Evolutionary conservation across 495 filamentous ascomycete species (phyloP).

Genomic region (Penicillium cataractarum): DNA sequence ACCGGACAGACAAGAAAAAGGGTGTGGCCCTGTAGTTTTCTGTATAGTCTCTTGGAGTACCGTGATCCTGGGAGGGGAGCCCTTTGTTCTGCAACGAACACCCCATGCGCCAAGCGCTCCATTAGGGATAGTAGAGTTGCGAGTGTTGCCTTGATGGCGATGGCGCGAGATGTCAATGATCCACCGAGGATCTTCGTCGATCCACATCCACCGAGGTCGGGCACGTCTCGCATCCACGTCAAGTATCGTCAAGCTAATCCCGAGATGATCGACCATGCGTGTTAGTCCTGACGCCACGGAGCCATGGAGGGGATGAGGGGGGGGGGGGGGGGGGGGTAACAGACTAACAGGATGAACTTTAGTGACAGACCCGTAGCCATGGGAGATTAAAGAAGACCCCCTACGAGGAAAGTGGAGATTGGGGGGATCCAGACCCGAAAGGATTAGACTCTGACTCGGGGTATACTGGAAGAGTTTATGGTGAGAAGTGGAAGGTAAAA

Average conservation of each 20-base stretch:
- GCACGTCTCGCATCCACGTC: conserved; percentile 24
- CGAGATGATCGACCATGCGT: conserved; percentile 31
- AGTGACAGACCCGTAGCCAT: conserved; percentile 20
- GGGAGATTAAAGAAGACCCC: conserved; percentile 17
- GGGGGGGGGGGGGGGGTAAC: neutral
- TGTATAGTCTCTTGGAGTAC: too few species aligned
- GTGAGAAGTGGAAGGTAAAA: too few species aligned
- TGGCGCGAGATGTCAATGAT: conserved; percentile 26
- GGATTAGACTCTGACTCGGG: conserved; percentile 4
- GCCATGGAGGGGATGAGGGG: neutral
- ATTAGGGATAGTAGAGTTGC: conserved; percentile 21
- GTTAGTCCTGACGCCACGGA: conserved; percentile 17
- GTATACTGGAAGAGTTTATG: too few species aligned
- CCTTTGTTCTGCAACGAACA: neutral
- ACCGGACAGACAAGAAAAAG: neutral
- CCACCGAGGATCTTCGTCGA: conserved; percentile 24
- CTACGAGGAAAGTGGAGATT: conserved; percentile 1
- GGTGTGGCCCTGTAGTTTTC: neutral
- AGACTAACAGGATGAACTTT: neutral
- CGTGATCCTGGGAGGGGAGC: neutral
- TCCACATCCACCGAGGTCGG: conserved; percentile 26
- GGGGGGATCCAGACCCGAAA: conserved; percentile 12
- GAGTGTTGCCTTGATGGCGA: neutral
- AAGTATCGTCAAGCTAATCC: conserved; percentile 28
- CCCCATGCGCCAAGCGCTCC: conserved; percentile 28